Conservation (phyloP, 2,329 filamentous ascomycete species). For the Hymenoscyphus infarciens region DNA sequence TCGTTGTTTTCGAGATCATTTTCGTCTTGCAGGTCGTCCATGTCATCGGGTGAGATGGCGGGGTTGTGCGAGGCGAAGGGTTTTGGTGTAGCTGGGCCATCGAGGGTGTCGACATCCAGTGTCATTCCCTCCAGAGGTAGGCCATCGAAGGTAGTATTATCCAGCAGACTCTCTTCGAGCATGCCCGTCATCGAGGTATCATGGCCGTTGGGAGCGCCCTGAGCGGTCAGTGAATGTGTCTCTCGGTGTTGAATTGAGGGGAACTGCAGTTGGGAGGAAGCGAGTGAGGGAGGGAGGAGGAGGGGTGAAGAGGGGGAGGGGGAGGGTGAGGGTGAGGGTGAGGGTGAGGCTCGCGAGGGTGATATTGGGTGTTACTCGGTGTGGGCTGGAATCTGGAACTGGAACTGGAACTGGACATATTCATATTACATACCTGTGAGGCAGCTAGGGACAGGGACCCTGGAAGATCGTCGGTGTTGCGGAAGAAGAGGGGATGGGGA, state of each 20-base stretch:
- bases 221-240: neutral
- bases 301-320: neutral
- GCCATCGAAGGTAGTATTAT: conserved; percentile 37
- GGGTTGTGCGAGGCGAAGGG: conserved; percentile 30
- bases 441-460: conserved; percentile 26
- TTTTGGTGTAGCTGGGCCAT: conserved; percentile 23
- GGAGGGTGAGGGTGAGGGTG: neutral
- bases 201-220: conserved; percentile 21
- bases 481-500: conserved; percentile 27
- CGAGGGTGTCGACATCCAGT: conserved; percentile 39
- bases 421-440: conserved; percentile 28
- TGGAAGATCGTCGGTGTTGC: conserved; percentile 23
- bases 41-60: conserved; percentile 20
- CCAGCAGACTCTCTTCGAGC: conserved; percentile 43
- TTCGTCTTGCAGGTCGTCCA: conserved; percentile 20
- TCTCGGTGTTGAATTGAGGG: neutral
- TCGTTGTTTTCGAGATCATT: conserved; percentile 22
- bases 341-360: too few species aligned
- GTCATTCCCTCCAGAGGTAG: conserved; percentile 40
- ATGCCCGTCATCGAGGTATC: conserved; percentile 38
- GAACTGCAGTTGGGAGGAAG: neutral
- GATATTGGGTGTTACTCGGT: too few species aligned
- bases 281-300: conserved; percentile 1
- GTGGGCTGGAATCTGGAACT: too few species aligned
- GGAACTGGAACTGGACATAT: too few species aligned